Conservation (phyloP, 495 filamentous ascomycete species). For the Penicillium cataractarum region DNA sequence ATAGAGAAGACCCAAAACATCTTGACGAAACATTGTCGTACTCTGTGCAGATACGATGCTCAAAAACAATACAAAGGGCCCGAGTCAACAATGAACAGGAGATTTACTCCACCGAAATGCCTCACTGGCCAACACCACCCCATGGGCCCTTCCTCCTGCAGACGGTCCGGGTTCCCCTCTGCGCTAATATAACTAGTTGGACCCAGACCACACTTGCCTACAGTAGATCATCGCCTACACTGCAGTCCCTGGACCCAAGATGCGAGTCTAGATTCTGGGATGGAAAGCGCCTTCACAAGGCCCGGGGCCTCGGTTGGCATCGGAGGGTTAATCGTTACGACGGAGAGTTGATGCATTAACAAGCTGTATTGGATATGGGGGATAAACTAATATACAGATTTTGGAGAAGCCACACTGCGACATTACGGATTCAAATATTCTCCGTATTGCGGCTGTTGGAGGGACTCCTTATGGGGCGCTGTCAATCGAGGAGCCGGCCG, state of each 20-base stretch:
- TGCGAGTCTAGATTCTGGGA: not conserved
- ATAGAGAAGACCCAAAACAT: not conserved
- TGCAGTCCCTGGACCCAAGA: not conserved
- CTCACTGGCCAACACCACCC: not conserved
- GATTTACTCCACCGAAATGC: not conserved
- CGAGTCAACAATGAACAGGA: not conserved
- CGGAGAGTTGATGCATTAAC: not conserved
- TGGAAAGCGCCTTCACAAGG: not conserved
- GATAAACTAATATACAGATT: slow-evolving; percentile 9
- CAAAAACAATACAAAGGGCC: not conserved
- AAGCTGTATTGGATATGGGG: not conserved
- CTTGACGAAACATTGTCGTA: not conserved
- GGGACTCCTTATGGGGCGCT: slow-evolving; percentile 44
- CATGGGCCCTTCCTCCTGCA: not conserved
- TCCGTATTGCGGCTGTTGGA: not conserved
- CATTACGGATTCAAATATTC: not conserved
- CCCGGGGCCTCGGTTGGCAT: not conserved
- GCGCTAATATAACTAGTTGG: not conserved
- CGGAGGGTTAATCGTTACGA: not conserved
- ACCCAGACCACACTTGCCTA: not conserved
- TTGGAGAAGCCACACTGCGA: not conserved
- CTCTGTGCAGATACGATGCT: not conserved
- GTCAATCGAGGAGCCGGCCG: slow-evolving; percentile 67
- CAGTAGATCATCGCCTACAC: slow-evolving; percentile 4
- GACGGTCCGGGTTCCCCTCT: slow-evolving; percentile 8